A percentile compares a stretch with the other conserved stretches of the same genome.
Conservation (phyloP, 75 land plant genomes). For the Pinus taeda region DNA sequence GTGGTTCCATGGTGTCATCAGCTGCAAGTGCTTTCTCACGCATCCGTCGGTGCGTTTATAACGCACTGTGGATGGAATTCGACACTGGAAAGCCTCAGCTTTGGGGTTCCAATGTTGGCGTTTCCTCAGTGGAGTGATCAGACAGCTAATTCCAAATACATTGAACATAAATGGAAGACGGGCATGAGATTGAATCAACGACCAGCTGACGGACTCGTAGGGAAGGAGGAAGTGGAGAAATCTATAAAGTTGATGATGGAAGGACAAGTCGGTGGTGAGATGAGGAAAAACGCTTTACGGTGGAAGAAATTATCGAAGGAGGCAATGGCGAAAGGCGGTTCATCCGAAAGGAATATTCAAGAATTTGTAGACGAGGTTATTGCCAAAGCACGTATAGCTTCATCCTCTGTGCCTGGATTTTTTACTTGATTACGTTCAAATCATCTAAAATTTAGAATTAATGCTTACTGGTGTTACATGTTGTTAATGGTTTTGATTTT, state of each 20-base stretch:
- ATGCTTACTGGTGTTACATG: no score
- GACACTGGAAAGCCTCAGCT: constrained; percentile 5
- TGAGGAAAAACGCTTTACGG: no score
- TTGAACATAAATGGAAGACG: neutral
- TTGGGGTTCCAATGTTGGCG: constrained; percentile 24
- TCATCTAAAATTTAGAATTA: no score
- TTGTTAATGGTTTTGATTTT: no score
- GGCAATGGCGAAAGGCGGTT: no score
- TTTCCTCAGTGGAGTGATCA: constrained; percentile 17
- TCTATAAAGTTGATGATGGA: neutral
- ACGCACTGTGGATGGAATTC: constrained; percentile 33
- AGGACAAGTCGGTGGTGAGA: no score
- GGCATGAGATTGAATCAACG: neutral
- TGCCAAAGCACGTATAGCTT: no score
- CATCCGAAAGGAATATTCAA: no score
- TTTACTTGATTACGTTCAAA: no score
- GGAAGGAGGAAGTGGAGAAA: neutral
- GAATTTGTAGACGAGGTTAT: no score
- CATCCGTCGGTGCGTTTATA: constrained; percentile 12
- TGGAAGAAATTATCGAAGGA: no score
- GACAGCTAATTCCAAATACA: neutral
- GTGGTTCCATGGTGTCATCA: constrained; percentile 21
- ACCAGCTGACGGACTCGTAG: neutral
- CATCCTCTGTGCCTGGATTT: no score
- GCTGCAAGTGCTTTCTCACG: constrained; percentile 14